Percentiles rank a stretch among this genome's conserved stretches.
Conservation (phyloP, 208 protist genomes). For the Leishmania braziliensis region DNA sequence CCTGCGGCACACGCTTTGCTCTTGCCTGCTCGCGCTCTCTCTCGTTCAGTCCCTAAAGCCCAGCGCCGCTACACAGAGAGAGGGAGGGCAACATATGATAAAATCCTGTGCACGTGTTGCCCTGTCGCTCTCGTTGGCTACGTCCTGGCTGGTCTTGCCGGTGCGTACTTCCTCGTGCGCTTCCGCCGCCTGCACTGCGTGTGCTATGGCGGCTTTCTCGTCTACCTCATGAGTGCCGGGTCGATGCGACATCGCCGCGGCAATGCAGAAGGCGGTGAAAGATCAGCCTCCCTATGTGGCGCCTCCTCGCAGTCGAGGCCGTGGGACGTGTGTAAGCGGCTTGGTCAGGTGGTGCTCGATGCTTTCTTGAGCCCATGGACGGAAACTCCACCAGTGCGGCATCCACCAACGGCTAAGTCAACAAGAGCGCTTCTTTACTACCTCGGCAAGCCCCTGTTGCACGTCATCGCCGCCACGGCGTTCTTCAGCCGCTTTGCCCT, state of each 20-base stretch:
- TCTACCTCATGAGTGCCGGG: constrained; percentile 13
- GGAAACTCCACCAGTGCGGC: background rate
- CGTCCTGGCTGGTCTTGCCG: constrained; percentile 1
- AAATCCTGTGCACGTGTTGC: background rate
- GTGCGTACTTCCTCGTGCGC: constrained; percentile 16
- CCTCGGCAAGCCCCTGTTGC: constrained; percentile 5
- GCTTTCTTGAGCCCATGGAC: constrained; percentile 21
- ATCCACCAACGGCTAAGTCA: background rate
- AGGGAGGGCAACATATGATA: background rate
- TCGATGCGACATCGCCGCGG: background rate
- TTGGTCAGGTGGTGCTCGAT: background rate
- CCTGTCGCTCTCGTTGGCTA: constrained; percentile 8
- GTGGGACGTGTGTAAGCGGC: background rate
- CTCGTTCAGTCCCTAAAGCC: background rate
- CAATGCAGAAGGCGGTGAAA: background rate
- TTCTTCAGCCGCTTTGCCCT: constrained; percentile 29
- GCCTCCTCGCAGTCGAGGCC: background rate
- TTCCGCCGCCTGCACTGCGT: constrained; percentile 22
- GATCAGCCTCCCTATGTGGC: background rate
- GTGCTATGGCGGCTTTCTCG: constrained; percentile 23
- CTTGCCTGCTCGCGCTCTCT: too few species aligned
- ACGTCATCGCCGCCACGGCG: constrained; percentile 24
- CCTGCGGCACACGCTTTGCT: background rate
- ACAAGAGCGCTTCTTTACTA: background rate
- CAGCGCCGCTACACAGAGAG: background rate